These are phyloP conservation scores for Pythium aquatile DNA, from an alignment of 352 stramenopile genomes.

Conservation along the genomic window DNA sequence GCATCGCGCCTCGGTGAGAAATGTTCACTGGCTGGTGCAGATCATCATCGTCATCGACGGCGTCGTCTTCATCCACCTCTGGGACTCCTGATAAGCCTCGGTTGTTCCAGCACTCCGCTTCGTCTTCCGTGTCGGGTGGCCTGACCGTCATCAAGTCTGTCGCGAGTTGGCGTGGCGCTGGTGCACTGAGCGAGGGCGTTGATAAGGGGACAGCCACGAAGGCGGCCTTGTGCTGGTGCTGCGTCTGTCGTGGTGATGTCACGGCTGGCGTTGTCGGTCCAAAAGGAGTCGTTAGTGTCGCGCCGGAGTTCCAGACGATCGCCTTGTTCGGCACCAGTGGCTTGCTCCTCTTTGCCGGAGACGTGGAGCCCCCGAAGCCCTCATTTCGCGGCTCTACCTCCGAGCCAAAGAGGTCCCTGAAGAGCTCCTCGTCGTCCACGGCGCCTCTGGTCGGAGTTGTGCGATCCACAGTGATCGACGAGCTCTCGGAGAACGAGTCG, in stretches of 20 bases:
- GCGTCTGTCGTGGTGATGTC: constrained; percentile 7
- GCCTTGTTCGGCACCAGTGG: constrained; percentile 9
- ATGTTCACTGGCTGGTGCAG: background rate
- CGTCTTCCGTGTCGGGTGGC: constrained; percentile 21
- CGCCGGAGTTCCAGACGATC: constrained; percentile 20
- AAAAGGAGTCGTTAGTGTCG: constrained; percentile 20
- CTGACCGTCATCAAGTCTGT: constrained; percentile 44
- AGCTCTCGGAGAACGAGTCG: constrained; percentile 59
- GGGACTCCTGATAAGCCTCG: constrained; percentile 16
- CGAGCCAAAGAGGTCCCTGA: constrained; percentile 58
- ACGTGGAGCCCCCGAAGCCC: background rate
- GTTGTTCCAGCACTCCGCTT: constrained; percentile 15
- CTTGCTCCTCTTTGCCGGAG: constrained; percentile 11
- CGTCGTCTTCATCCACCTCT: constrained; percentile 32
- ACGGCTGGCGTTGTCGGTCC: background rate
- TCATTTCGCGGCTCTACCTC: constrained; percentile 24
- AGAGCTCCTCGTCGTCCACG: constrained; percentile 62
- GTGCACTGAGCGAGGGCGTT: constrained; percentile 23
- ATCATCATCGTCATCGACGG: constrained; percentile 16
- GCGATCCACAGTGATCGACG: constrained; percentile 35
- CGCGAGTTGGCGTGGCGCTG: constrained; percentile 41
- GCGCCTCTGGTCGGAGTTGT: constrained; percentile 26
- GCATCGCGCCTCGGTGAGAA: background rate
- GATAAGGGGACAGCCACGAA: background rate
- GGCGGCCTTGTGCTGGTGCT: background rate